Base-by-base conservation (phyloP, 73 alveolate species). In the Tetrahymena malaccensis region DNA sequence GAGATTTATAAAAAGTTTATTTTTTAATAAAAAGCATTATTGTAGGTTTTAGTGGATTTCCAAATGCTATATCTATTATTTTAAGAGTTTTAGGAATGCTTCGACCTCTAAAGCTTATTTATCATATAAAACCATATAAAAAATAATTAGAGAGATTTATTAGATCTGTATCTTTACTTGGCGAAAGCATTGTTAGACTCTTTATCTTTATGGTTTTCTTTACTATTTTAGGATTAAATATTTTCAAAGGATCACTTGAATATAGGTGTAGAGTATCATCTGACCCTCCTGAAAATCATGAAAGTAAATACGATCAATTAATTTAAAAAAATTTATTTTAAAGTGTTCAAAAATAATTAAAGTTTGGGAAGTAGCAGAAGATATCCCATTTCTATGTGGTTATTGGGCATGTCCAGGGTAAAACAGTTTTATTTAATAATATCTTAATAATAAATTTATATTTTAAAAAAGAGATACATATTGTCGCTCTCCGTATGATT, bases 31-130 rank as follows among this genome's bases (percentile, higher is more conserved):
- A 8, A 19, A 70, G 89, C 37, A 8, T 70, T 11, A 25, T 70
- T 3, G 89, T 70, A 15, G 37, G 89, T 17, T 70, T 70, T 70
- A 13, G 22, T 70, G 89, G 37, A 70, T 13, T 4, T 19, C 38
- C 10, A 19, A 70, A 70, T 70, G 34, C 89, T 22, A 4, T 70
- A 7, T 70, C 37, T 70, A 70, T 70, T 19, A 37, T 95, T 19
- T 95, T 95, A 55, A 95, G 97, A 95, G 83, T 94, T 55, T 43
- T 95, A 25, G 43, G 96, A 34, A 33, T 95, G 35, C 85, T 95
- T 50, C 85, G 96, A 89, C 56, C 85, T 33, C 43, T 89, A 89
- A 33, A 94, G 55, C 55, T 95, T 31, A 55, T 95, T 27, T 58
- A 85, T 37, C 95, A 95, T 25, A 58, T 95, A 9, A 38, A 93